Evolutionary conservation across 768 basidiomycete species (phyloP), one percentile per base, ranked within the genome.

Genomic region (Arthromyces matolae): DNA sequence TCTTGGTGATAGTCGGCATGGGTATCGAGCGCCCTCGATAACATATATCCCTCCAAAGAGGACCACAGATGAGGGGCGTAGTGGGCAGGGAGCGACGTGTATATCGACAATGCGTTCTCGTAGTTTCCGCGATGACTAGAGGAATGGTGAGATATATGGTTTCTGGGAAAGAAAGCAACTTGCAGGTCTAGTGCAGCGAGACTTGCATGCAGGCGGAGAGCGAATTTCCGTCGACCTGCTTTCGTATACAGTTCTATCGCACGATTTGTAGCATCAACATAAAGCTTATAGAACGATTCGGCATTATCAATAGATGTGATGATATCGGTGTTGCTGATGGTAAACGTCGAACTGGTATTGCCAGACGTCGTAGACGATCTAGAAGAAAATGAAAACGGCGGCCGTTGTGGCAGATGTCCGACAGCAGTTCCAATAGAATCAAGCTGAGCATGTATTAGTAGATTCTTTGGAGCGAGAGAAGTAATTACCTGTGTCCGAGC

Each of bases 151-250:
- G 24, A 48, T n/a, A n/a, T n/a, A n/a, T n/a, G n/a, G n/a, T n/a
- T n/a, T n/a, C n/a, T n/a, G n/a, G n/a, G 31, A 16, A 24, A 31
- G 22, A 24, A 16, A 10, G 40, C 24, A n/a, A 69, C 92, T 54
- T 70, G 97, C 95, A 86, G 65, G 54, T 97, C 93, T 29, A 98
- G 77, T 13, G 88, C 89, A 3, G 93, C 95, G 13, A 97, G 72
- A 57, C 79, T 84, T 2, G 89, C 90, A 52, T 93, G 89, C 40
- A 97, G 67, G 56, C 86, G 87, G 28, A 94, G 69, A 8, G 92
- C 93, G 60, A 87, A 90, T 59, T 95, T 88, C 40, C 84, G 77
- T 35, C 93, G 80, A 14, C 84, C 86, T n/a, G 86, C 85, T 54
- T 80, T 84, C 41, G 81, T 84, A 58, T 92, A 96, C 53, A 86